Base-by-base conservation (phyloP, 352 stramenopile genomes). In the Phytophthora podocarpi region DNA sequence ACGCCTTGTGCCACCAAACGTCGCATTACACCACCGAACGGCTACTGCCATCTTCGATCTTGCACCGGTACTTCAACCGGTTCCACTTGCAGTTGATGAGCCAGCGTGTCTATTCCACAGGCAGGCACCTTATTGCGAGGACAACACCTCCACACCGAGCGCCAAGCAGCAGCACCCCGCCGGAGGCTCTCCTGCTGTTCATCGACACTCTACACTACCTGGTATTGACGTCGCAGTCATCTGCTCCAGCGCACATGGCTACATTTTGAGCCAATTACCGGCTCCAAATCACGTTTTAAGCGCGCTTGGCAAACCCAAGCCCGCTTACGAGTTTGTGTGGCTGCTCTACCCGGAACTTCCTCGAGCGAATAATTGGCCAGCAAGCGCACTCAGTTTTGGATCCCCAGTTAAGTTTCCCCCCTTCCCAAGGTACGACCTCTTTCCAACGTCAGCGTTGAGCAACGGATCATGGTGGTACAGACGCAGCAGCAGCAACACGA, bases 331-430 rank as follows among this genome's bases (percentile, higher is more conserved):
- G 9, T 48, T 55, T 73, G 50, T 65, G 46, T 68, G 51, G 59
- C 51, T 56, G 27, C n/a, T 43, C 52, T 37, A 47, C 16, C 46
- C 43, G 32, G 43, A 39, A 24, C 37, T 58, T 57, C 20, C 43
- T 43, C 23, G 24, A 8, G 16, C 36, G 27, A 26, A 60, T 65
- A 59, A 61, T 73, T 73, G 64, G 51, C 51, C 40, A 54, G 53
- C 43, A 53, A 54, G 10, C 53, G 52, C 61, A 47, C 32, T 61
- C 49, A 20, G 39, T 58, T 71, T 67, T 60, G 48, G 62, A 71
- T 70, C 64, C 21, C 61, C 66, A 74, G 61, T 74, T 72, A 63
- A 72, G 70, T 70, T 74, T 75, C 47, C 62, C 47, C 63, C 67
- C 56, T 72, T 70, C 59, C 42, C 57, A 74, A 80, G 68, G 72